A percentile compares a stretch with the other conserved stretches of the same genome.
phyloP scores from a whole-genome alignment of 2,329 filamentous ascomycete genomes.

The Fusarium sulawesiense region DNA sequence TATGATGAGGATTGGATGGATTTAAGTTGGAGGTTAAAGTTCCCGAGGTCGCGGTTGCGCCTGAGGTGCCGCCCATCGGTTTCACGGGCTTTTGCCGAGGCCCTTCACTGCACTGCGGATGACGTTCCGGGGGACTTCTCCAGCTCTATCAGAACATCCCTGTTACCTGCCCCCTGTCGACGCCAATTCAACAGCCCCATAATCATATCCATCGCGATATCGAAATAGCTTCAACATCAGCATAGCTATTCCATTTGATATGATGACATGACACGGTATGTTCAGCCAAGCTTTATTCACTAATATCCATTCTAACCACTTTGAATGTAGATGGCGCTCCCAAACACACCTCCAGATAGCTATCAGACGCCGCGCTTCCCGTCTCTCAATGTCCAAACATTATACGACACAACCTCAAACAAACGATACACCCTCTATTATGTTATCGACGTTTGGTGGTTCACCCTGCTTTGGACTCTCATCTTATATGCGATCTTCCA shows the following conservation, averaged over 20 bases:
- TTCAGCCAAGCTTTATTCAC: not conserved
- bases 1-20: slow-evolving; percentile 8
- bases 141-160: slow-evolving; percentile 13
- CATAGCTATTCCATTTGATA: slow-evolving; percentile 22
- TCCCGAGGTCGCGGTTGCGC: slow-evolving; percentile 37
- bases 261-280: slow-evolving; percentile 45
- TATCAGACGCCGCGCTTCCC: slow-evolving; percentile 82
- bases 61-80: slow-evolving; percentile 23
- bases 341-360: slow-evolving; percentile 53
- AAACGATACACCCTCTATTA: slow-evolving; percentile 73
- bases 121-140: slow-evolving; percentile 40
- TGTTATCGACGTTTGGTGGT: slow-evolving; percentile 83
- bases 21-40: not conserved
- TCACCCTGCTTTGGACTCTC: slow-evolving; percentile 87
- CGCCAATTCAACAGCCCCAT: slow-evolving; percentile 31
- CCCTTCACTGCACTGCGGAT: slow-evolving; percentile 28
- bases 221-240: slow-evolving; percentile 10
- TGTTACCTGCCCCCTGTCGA: slow-evolving; percentile 27
- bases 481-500: slow-evolving; percentile 83
- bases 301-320: slow-evolving; percentile 13
- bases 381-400: slow-evolving; percentile 79
- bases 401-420: slow-evolving; percentile 58
- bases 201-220: slow-evolving; percentile 24
- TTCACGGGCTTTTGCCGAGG: slow-evolving; percentile 47
- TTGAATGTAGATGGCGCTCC: slow-evolving; percentile 41